A percentile compares a stretch with the other conserved stretches of the same genome.
Conservation (phyloP, 176 grass and related monocot species). For the Raddia distichophylla region DNA sequence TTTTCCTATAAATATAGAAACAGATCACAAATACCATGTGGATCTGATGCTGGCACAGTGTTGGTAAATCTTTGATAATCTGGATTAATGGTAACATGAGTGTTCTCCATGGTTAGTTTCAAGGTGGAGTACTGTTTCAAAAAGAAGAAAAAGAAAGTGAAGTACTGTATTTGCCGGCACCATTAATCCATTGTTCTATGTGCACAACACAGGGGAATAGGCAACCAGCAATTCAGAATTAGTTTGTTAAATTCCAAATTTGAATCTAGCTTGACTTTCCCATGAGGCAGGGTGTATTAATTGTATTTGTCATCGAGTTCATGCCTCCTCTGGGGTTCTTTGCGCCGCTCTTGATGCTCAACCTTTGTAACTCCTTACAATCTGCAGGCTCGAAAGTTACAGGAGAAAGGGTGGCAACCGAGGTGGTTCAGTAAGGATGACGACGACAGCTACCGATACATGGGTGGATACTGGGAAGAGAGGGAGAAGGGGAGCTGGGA, state of each 20-base stretch:
- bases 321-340: not conserved
- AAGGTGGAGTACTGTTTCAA: not conserved
- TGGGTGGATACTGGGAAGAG: constrained; percentile 97
- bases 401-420: constrained; percentile 92
- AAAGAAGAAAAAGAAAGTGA: not conserved
- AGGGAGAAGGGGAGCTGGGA: constrained; percentile 74
- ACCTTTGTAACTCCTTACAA: not conserved
- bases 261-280: constrained; percentile 17
- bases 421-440: constrained; percentile 92
- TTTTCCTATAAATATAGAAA: constrained; percentile 9
- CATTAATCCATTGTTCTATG: not conserved
- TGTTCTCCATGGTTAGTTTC: not conserved
- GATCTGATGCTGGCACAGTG: not conserved
- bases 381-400: constrained; percentile 77
- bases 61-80: constrained; percentile 14
- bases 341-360: not conserved
- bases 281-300: not conserved
- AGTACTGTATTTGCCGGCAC: not conserved
- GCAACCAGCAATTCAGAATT: constrained; percentile 17
- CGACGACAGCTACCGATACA: constrained; percentile 72
- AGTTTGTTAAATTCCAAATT: not conserved
- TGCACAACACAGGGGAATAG: not conserved
- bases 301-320: not conserved
- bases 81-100: not conserved
- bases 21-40: not conserved